A percentile compares a stretch with the other conserved stretches of the same genome.
Conservation (phyloP, 2,329 filamentous ascomycete genomes). For the Ramichloridium luteum region DNA sequence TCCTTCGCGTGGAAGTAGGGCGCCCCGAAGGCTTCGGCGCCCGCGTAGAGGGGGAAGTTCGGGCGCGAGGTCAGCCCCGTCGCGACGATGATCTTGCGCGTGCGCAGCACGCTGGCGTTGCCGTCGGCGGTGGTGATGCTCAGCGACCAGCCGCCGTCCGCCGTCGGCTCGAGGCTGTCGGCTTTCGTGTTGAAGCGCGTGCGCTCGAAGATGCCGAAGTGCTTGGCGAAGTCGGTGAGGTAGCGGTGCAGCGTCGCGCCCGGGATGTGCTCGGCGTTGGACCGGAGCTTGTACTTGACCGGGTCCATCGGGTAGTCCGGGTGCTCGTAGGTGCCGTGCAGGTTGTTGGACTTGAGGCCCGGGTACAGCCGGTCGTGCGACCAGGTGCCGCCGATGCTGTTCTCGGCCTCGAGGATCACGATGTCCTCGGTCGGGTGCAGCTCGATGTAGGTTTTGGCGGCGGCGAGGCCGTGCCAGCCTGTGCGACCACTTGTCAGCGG, state of each 20-base stretch:
- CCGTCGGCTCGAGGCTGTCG: slow-evolving; percentile 31
- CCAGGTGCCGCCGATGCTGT: slow-evolving; percentile 55
- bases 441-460: slow-evolving; percentile 38
- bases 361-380: slow-evolving; percentile 54
- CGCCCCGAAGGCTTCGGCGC: slow-evolving; percentile 38
- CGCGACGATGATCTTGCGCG: slow-evolving; percentile 46
- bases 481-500: slow-evolving; percentile 5
- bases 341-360: slow-evolving; percentile 61
- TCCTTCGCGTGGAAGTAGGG: slow-evolving; percentile 48
- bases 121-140: slow-evolving; percentile 8
- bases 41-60: slow-evolving; percentile 40
- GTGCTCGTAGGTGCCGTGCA: slow-evolving; percentile 60
- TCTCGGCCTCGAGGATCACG: slow-evolving; percentile 31
- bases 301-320: slow-evolving; percentile 57
- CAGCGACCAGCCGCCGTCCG: slow-evolving; percentile 14
- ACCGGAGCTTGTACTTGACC: slow-evolving; percentile 33
- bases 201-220: slow-evolving; percentile 38
- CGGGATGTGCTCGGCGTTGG: slow-evolving; percentile 49
- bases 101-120: slow-evolving; percentile 31
- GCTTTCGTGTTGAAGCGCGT: slow-evolving; percentile 43
- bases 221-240: slow-evolving; percentile 43
- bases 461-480: slow-evolving; percentile 36
- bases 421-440: slow-evolving; percentile 30
- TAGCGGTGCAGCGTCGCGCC: slow-evolving; percentile 46
- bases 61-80: slow-evolving; percentile 49